Percentiles rank a stretch among this genome's conserved stretches.
Evolutionary conservation across 2,329 filamentous ascomycete species (phyloP).

Genomic region (Pestalotiopsis sp.): DNA sequence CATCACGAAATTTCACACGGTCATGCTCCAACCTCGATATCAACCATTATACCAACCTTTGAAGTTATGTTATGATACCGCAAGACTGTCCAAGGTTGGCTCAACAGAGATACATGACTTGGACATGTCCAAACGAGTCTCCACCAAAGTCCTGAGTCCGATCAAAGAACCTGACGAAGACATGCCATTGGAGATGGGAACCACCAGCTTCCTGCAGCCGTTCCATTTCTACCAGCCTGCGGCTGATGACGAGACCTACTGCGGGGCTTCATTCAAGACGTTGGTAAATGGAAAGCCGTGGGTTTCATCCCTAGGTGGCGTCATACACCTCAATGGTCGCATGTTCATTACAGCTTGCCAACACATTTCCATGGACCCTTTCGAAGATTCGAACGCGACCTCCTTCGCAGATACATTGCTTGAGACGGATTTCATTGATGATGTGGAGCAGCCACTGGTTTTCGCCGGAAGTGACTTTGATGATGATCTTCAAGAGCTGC

Average conservation of each 20-base stretch:
- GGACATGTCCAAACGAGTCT: not conserved
- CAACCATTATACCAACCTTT: not conserved
- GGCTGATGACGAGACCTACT: not conserved
- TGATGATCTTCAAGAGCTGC: not conserved
- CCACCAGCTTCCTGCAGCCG: not conserved
- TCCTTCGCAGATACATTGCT: not conserved
- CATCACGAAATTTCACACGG: not conserved
- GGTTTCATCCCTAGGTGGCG: not conserved
- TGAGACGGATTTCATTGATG: not conserved
- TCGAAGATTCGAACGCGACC: not conserved
- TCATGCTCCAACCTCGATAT: not conserved
- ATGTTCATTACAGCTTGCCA: not conserved
- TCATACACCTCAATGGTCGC: not conserved
- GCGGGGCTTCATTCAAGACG: not conserved
- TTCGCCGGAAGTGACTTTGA: not conserved
- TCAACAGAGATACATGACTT: not conserved
- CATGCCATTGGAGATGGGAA: not conserved
- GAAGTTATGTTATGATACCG: not conserved
- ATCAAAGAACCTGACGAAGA: not conserved
- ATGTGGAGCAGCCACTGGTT: not conserved
- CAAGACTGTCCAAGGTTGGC: not conserved
- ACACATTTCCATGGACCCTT: not conserved
- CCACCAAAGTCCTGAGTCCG: too few relatives aligned
- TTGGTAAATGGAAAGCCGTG: not conserved
- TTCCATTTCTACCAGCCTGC: not conserved